Evolutionary conservation across 2,329 filamentous ascomycete genomes (phyloP), one percentile per base, ranked within the genome.

Genomic region (Fusarium domesticum): DNA sequence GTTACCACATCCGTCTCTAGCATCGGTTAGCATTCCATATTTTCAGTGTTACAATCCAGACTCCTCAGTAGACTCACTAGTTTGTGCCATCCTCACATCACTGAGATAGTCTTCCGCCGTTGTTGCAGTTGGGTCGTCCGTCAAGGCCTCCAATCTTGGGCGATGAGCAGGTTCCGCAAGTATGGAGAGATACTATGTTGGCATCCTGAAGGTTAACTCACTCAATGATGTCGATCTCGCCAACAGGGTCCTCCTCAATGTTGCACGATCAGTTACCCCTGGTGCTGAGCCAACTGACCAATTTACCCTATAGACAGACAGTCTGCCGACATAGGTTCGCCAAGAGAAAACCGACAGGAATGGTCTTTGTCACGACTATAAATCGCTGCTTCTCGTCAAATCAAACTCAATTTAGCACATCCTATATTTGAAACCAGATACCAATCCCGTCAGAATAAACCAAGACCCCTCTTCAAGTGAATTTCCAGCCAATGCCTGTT

Each of bases 181-280:
- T 48, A 14, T 48, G 45, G 1, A 48, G 38, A 16, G 45, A 48
- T 1, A 48, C 45, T 10, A 36, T 17, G 12, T 48, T 48, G 35
- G 35, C 34, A 3, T 46, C 23, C 18, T 48, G 45, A 2, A 6
- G 34, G 4, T 48, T 48, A 11, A 48, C 39, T 1, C 45, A 42
- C 25, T 48, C 45, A 2, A 48, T 46, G 10, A 48, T 48, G 1
- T 48, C 45, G 10, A 48, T 48, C 18, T 48, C 45, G 2, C 45
- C 45, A 39, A 48, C 15, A 8, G 45, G 45, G 2, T 48, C 45
- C 6, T 48, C 45, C 0, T 45, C 45, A 18, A 48, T 46, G 31
- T 48, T 48, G 6, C 46, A 48, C 3, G 23, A 28, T 12, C 23
- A 28, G 7, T 12, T 28, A n/a, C n/a, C n/a, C n/a, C n/a, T n/a